Evolutionary conservation across 352 stramenopile genomes (phyloP).

Genomic region (Phytophthora pseudosyringae): DNA sequence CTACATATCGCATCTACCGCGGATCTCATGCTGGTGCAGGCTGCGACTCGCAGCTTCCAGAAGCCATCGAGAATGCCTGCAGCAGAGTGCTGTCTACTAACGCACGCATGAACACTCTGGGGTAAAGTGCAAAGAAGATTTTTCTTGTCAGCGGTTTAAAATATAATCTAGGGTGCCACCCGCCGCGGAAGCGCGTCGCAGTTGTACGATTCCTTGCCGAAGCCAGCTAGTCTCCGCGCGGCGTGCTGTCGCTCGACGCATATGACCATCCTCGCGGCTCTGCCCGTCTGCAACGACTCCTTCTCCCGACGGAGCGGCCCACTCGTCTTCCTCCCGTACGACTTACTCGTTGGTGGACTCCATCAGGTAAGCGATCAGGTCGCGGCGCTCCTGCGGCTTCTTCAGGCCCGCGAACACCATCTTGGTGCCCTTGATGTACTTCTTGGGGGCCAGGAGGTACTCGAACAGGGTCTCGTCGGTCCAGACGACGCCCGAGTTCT

Average conservation of each 20-base stretch:
- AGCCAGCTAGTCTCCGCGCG: not conserved
- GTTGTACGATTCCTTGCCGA: not conserved
- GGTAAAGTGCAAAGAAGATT: slow-evolving; percentile 18
- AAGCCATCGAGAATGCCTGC: not conserved
- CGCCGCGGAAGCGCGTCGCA: slow-evolving; percentile 8
- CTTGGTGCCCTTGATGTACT: slow-evolving; percentile 99
- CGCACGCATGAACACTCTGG: not conserved
- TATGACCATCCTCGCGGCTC: slow-evolving; percentile 12
- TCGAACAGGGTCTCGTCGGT: slow-evolving; percentile 98
- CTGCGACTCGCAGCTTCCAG: not conserved
- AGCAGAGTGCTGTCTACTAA: not conserved
- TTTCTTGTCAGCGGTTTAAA: slow-evolving; percentile 35
- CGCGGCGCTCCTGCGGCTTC: slow-evolving; percentile 96
- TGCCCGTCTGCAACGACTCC: slow-evolving; percentile 5
- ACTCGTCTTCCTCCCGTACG: not conserved
- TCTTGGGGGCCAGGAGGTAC: slow-evolving; percentile 99
- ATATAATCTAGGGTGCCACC: slow-evolving; percentile 43
- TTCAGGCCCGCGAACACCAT: slow-evolving; percentile 99
- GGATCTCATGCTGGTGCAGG: not conserved
- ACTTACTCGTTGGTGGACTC: slow-evolving; percentile 54
- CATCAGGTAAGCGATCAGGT: slow-evolving; percentile 99
- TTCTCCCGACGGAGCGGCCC: slow-evolving; percentile 14
- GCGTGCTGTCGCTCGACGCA: slow-evolving; percentile 3
- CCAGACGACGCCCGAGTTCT: slow-evolving; percentile 98
- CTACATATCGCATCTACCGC: slow-evolving; percentile 12